Evolutionary conservation across 176 grass and related monocot genomes (phyloP), one percentile per base, ranked within the genome.

Genomic region (Alloteropsis semialata): DNA sequence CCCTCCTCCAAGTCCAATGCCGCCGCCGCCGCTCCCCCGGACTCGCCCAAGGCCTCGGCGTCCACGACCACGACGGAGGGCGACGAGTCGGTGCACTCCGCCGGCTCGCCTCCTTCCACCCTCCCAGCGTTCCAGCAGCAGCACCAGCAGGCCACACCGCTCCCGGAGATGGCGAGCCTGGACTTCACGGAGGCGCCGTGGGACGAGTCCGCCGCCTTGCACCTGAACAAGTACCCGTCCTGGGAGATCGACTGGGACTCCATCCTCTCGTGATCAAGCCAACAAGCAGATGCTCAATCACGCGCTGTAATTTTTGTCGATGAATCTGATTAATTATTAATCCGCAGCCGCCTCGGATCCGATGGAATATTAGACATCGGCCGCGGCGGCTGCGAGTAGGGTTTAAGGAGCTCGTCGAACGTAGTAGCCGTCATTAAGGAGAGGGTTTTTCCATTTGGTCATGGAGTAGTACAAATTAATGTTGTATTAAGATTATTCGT

Each of bases 211-310:
- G 93, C 91, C 76, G 87, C 62, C 73, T 85, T 99, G 62, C 63
- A 77, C 66, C 83, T 99, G 34, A 56, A 69, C 79, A 94, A 87
- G 62, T 89, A 65, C 46, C 93, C 93, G 53, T 99, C 97, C 1
- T 96, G 77, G 76, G 97, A 99, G 69, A 99, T 99, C 81, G 97
- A 99, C 86, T 99, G 97, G 97, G 97, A 99, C 82, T 81, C 89
- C 72, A 96, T 99, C 83, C 75, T 99, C 44, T 90, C 97, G 34
- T 92, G 86, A 90, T 75, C 81, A 59, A 49, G 10, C 6, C 24
- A 77, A 5, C 71, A 81, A 88, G 28, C 46, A 44, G 17, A 67
- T 32, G 81, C 37, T 66, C 57, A 54, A 64, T 77, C 33, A 79
- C 64, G 79, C 58, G 45, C 80, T 83, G 74, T 65, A 56, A 86